phyloP scores from a whole-genome alignment of 192 early-diverging fungal genomes.

The Coemansia sp. region DNA sequence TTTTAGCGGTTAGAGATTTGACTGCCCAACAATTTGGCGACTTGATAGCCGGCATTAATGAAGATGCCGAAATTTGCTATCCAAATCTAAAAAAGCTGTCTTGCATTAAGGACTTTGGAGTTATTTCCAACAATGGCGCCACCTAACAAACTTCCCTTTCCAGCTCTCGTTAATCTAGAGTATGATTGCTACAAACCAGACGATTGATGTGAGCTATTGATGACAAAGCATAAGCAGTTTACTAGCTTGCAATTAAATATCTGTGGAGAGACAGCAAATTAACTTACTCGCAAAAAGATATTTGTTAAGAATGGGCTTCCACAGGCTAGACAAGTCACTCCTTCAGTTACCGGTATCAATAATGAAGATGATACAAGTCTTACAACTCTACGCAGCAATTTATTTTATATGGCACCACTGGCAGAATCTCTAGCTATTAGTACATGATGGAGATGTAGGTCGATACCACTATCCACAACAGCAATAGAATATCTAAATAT shows the following conservation, averaged over 20 bases:
- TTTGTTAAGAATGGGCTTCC: not conserved
- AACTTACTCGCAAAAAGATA: not conserved
- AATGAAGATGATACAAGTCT: no score
- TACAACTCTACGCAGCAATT: no score
- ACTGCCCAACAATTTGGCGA: not conserved
- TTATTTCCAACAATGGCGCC: not conserved
- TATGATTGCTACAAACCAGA: not conserved
- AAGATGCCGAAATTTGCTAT: not conserved
- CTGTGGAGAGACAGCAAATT: not conserved
- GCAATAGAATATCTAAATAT: not conserved
- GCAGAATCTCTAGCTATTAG: not conserved
- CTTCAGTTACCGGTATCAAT: no score
- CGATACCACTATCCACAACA: not conserved
- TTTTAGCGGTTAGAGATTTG: not conserved
- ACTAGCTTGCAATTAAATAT: not conserved
- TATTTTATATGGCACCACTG: not conserved
- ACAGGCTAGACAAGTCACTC: no score
- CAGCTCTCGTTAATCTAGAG: not conserved
- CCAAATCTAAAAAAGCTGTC: not conserved
- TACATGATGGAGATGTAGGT: not conserved
- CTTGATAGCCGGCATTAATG: not conserved
- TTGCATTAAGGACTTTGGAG: not conserved
- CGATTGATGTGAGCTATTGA: not conserved
- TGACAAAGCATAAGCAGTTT: not conserved
- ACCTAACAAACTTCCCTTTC: not conserved